Percentiles rank a stretch among this genome's conserved stretches.
Conservation (phyloP, 208 protist species). For the Trypanosoma melophagium region DNA sequence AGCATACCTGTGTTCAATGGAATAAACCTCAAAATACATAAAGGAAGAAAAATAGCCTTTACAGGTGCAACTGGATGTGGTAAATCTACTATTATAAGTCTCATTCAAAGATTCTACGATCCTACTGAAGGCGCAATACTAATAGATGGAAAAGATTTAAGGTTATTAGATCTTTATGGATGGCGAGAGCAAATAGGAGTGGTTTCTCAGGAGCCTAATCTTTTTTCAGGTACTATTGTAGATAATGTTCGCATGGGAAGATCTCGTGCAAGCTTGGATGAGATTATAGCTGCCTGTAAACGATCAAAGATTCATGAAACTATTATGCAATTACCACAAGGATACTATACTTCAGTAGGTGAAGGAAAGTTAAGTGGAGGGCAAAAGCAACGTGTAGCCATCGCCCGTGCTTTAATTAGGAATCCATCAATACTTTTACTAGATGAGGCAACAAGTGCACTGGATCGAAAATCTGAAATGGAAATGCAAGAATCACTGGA, state of each 20-base stretch:
- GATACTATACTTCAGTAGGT: constrained; percentile 81
- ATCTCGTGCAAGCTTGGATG: constrained; percentile 26
- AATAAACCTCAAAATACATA: constrained; percentile 23
- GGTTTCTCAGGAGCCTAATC: constrained; percentile 75
- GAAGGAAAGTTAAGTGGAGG: constrained; percentile 79
- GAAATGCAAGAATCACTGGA: constrained; percentile 30
- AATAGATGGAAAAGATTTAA: constrained; percentile 63
- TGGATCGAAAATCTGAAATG: constrained; percentile 54
- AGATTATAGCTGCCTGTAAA: constrained; percentile 41
- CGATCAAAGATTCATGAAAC: constrained; percentile 66
- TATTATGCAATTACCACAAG: constrained; percentile 25
- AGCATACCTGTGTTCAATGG: constrained; percentile 20
- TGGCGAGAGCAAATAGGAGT: constrained; percentile 61
- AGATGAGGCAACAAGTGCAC: constrained; percentile 74
- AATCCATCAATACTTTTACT: constrained; percentile 64
- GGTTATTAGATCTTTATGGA: constrained; percentile 35
- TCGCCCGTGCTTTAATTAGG: constrained; percentile 76
- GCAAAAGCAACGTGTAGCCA: constrained; percentile 79
- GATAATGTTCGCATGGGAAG: constrained; percentile 67
- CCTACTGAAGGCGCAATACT: constrained; percentile 49
- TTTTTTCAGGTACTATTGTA: constrained; percentile 76
- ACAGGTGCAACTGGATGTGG: constrained; percentile 57
- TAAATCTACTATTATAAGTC: constrained; percentile 44
- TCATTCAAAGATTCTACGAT: constrained; percentile 83
- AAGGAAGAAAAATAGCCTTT: constrained; percentile 38